A percentile compares a stretch with the other conserved stretches of the same genome.
phyloP scores from a whole-genome alignment of 1,284 basidiomycete species.

The Sanghuangporus baumii region DNA sequence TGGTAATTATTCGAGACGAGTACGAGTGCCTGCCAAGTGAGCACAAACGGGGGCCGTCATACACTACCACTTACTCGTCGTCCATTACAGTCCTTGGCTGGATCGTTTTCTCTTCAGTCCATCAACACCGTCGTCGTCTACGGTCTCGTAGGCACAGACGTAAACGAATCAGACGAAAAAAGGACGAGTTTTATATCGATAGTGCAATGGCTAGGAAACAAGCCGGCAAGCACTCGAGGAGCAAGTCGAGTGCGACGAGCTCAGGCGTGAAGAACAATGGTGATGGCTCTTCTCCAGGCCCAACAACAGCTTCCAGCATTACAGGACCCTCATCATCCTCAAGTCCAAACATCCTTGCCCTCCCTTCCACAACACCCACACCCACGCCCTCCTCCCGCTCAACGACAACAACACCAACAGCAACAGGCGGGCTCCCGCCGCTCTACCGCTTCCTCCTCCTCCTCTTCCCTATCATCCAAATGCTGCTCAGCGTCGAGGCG shows the following conservation, averaged over 20 bases:
- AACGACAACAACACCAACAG: not conserved
- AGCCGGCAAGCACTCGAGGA: not conserved
- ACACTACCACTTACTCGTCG: too few relatives aligned
- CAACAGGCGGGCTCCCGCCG: not conserved
- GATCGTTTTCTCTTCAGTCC: not conserved
- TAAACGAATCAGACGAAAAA: too few relatives aligned
- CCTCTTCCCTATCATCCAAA: conserved; percentile 10
- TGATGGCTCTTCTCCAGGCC: not conserved
- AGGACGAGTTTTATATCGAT: too few relatives aligned
- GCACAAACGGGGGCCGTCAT: too few relatives aligned
- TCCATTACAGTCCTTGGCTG: not conserved
- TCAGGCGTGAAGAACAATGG: not conserved
- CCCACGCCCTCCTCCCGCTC: not conserved
- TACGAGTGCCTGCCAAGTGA: too few relatives aligned
- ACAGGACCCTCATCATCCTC: not conserved
- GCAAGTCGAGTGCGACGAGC: not conserved
- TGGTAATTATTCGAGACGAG: too few relatives aligned
- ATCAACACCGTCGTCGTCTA: too few relatives aligned
- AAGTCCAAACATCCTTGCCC: not conserved
- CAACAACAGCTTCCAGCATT: not conserved
- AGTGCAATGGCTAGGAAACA: conserved; percentile 4
- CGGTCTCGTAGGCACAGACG: too few relatives aligned
- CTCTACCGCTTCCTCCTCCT: conserved; percentile 11
- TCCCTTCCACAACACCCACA: not conserved
- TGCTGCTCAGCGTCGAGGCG: conserved; percentile 15